Conservation (phyloP, 176 grass and related monocot species). For the Chloris gayana region DNA sequence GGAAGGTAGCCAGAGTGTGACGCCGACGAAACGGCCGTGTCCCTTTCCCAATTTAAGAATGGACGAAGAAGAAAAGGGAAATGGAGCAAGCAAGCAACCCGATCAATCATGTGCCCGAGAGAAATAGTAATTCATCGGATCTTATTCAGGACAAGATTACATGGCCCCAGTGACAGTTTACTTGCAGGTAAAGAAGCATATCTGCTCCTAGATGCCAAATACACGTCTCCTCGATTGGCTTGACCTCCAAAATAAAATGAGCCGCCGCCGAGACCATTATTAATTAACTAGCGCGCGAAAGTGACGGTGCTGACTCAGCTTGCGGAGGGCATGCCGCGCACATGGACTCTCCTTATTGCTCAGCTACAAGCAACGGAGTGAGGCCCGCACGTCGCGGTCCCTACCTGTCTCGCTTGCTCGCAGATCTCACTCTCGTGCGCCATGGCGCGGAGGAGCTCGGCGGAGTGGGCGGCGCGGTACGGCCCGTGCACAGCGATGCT, state of each 20-base stretch:
- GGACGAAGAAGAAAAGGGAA: neutral
- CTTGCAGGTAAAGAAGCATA: neutral
- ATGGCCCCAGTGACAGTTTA: neutral
- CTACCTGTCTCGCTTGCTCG: neutral
- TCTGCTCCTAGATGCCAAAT: neutral
- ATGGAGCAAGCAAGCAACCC: slow-evolving; percentile 22
- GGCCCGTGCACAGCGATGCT: slow-evolving; percentile 53
- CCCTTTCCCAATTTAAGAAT: too few species aligned
- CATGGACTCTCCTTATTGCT: slow-evolving; percentile 33
- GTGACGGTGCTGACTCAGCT: neutral
- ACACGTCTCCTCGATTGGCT: neutral
- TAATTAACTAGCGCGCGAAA: neutral
- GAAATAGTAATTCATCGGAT: neutral
- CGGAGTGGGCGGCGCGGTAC: slow-evolving; percentile 13
- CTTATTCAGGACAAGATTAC: neutral
- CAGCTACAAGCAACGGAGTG: neutral
- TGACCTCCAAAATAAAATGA: neutral
- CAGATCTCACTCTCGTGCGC: neutral
- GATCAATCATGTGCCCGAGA: neutral
- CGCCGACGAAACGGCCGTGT: too few species aligned
- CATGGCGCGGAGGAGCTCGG: slow-evolving; percentile 9
- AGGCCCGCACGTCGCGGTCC: neutral
- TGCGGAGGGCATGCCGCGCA: neutral
- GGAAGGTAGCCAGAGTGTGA: neutral
- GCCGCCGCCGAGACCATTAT: neutral